A percentile compares a stretch with the other conserved stretches of the same genome.
Conservation (phyloP, 2,329 filamentous ascomycete genomes). For the Neurospora sp. region DNA sequence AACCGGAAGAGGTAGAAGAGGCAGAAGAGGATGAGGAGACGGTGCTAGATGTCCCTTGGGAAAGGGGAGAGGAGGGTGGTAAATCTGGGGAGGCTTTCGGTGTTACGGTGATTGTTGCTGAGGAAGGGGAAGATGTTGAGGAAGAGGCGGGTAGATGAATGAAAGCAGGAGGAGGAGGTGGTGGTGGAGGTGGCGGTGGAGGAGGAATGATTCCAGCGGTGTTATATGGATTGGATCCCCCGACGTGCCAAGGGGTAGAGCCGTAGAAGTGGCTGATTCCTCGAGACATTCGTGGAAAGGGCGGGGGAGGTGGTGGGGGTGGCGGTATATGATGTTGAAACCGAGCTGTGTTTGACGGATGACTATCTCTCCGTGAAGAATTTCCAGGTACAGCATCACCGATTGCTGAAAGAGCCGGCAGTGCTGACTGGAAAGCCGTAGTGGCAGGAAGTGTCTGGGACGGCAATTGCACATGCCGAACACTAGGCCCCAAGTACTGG, state of each 20-base stretch:
- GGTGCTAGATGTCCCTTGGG: background rate
- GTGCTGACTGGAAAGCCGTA: background rate
- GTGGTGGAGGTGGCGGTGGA: background rate
- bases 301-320: background rate
- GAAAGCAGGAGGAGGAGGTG: background rate
- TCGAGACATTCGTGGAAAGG: background rate
- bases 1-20: background rate
- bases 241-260: background rate
- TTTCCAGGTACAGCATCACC: background rate
- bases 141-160: background rate
- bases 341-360: background rate
- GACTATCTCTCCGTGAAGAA: background rate
- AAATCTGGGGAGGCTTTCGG: background rate
- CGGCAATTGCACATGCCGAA: background rate
- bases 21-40: background rate
- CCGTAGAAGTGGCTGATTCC: background rate
- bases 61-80: background rate
- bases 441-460: background rate
- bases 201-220: background rate
- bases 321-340: background rate
- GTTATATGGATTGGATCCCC: background rate
- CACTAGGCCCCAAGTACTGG: too few relatives aligned
- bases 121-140: background rate
- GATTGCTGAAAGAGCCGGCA: background rate
- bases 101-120: background rate